These are phyloP conservation scores for Westerdykella aurantiaca DNA, from an alignment of 2,329 filamentous ascomycete species.

Conservation along the genomic window DNA sequence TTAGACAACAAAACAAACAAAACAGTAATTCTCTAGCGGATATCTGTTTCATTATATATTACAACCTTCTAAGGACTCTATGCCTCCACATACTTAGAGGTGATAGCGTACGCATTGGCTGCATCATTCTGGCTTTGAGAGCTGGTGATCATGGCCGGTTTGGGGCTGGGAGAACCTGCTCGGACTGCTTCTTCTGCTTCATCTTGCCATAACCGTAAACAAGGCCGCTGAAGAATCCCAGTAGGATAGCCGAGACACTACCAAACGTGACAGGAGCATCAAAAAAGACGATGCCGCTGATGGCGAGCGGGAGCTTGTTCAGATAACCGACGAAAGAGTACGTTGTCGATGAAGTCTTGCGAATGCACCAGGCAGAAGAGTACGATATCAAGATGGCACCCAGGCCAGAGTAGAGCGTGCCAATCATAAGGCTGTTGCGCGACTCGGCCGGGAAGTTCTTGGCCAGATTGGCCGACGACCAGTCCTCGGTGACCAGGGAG, in stretches of 20 bases:
- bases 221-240: slow-evolving; percentile 88
- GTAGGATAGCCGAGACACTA: slow-evolving; percentile 81
- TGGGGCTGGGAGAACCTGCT: slow-evolving; percentile 60
- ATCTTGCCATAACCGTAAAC: slow-evolving; percentile 87
- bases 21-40: no score
- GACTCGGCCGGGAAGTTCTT: slow-evolving; percentile 83
- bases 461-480: slow-evolving; percentile 76
- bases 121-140: slow-evolving; percentile 80
- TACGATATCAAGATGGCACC: slow-evolving; percentile 98
- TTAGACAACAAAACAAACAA: no score
- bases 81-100: no score
- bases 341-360: slow-evolving; percentile 92
- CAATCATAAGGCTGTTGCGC: slow-evolving; percentile 72
- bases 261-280: slow-evolving; percentile 87
- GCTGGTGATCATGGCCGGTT: slow-evolving; percentile 75
- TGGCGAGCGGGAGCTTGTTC: slow-evolving; percentile 94
- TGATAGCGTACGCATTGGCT: slow-evolving; percentile 48
- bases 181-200: slow-evolving; percentile 65
- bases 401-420: slow-evolving; percentile 91
- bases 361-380: slow-evolving; percentile 97
- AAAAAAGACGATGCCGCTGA: slow-evolving; percentile 93
- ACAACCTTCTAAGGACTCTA: no score
- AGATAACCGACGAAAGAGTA: slow-evolving; percentile 98
- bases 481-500: slow-evolving; percentile 83
- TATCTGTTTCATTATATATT: no score